Conservation (phyloP, 2,329 filamentous ascomycete species). For the Trichothecium roseum region DNA sequence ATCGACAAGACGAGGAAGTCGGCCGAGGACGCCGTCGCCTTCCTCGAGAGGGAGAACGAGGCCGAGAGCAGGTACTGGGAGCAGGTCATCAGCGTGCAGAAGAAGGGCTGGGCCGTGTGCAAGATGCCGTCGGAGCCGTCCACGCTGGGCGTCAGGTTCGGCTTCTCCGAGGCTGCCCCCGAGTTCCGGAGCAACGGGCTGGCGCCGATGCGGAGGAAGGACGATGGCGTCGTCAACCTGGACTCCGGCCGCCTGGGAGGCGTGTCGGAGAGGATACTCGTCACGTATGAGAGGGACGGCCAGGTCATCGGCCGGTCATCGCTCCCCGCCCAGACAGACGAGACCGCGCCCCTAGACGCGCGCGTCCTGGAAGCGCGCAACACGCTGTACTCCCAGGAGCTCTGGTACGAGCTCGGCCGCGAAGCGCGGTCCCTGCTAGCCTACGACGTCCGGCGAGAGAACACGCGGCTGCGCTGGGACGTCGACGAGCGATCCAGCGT, state of each 20-base stretch:
- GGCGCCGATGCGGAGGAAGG: conserved; percentile 64
- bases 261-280: conserved; percentile 51
- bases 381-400: conserved; percentile 71
- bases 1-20: conserved; percentile 66
- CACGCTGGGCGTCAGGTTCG: conserved; percentile 77
- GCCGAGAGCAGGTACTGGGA: conserved; percentile 84
- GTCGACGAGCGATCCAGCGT: conserved; percentile 42
- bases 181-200: conserved; percentile 62
- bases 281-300: conserved; percentile 51
- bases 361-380: conserved; percentile 67
- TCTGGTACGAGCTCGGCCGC: conserved; percentile 81
- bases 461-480: conserved; percentile 44
- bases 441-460: conserved; percentile 57
- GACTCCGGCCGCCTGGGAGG: conserved; percentile 48
- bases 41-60: conserved; percentile 66
- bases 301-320: conserved; percentile 46
- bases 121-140: conserved; percentile 63
- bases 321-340: conserved; percentile 39
- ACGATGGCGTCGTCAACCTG: conserved; percentile 65
- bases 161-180: conserved; percentile 64
- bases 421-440: conserved; percentile 67
- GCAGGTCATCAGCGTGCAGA: conserved; percentile 69
- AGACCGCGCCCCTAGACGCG: conserved; percentile 47
- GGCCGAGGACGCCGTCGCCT: conserved; percentile 59
- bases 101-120: conserved; percentile 79